Base-by-base conservation (phyloP, 352 stramenopile genomes). In the Phytophthora cactorum region DNA sequence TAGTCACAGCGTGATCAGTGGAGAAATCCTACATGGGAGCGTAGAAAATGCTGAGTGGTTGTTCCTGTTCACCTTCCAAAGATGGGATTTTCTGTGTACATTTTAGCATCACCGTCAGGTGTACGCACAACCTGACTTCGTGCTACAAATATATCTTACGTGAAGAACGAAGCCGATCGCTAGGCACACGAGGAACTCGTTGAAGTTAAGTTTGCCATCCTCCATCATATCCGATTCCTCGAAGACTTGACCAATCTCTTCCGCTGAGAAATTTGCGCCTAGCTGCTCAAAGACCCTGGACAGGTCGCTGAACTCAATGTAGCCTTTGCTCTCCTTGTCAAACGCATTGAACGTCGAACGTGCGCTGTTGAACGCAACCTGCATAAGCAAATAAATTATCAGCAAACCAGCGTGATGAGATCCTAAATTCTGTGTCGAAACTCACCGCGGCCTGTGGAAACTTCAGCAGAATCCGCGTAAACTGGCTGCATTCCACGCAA, bases 101-200 rank as follows among this genome's bases (percentile, higher is more conserved):
- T 27, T 2, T 5, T 25, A 54, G 2, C 36, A 51, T 22, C 12
- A 14, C 12, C 22, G 44, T 25, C n/a, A 52, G 6, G 17, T 34
- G 8, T 36, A 29, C 31, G 11, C 31, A 46, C 32, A 54, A 28
- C 10, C 22, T 38, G 25, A 7, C 14, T 4, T 15, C 17, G n/a
- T 22, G 22, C 22, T 22, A 25, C 22, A 36, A 63, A 9, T 3
- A 32, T 11, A 49, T 56, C 80, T 50, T 75, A 95, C 88, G 29
- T 96, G 87, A 22, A 96, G 79, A 15, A 97, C 83, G 56, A 95
- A 97, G 31, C 79, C 86, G 29, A 97, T 92, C 0, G 86, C 89
- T 44, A 97, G 82, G 38, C 87, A 96, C 5, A 93, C 83, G 50
- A 97, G 82, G 43, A 96, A 96, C 68, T 96, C 90, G 54, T 95